These are phyloP conservation scores for Schoenoplectus tabernaemontani DNA, from an alignment of 202 grass and related monocot genomes.

Conservation along the genomic window DNA sequence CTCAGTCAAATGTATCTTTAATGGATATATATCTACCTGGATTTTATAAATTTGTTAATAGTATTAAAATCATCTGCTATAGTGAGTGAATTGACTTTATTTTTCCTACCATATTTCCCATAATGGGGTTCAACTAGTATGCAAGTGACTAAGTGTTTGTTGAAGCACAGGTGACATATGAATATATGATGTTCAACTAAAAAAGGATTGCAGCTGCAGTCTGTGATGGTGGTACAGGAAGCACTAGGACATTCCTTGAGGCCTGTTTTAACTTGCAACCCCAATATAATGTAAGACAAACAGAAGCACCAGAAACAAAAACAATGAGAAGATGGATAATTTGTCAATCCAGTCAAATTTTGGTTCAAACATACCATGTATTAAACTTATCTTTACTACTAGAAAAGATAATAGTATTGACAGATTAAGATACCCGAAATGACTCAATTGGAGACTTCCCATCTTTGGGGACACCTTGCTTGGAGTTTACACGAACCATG, in stretches of 20 bases:
- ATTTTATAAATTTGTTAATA: conserved; percentile 22
- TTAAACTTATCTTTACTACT: background rate
- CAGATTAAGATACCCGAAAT: conserved; percentile 46
- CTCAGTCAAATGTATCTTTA: conserved; percentile 98
- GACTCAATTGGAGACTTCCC: conserved; percentile 78
- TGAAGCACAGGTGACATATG: background rate
- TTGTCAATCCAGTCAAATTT: background rate
- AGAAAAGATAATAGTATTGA: background rate
- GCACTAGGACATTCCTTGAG: background rate
- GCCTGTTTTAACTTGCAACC: background rate
- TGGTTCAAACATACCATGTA: background rate
- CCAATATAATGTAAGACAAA: background rate
- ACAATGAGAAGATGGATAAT: background rate
- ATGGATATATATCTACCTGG: conserved; percentile 96
- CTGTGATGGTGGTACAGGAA: background rate
- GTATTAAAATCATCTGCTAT: background rate
- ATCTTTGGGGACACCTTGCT: conserved; percentile 85
- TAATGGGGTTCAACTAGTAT: background rate
- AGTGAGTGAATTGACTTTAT: background rate
- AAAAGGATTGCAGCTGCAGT: background rate
- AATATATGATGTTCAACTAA: background rate
- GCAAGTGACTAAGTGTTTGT: background rate
- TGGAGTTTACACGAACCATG: conserved; percentile 93
- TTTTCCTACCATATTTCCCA: background rate
- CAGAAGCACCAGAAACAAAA: background rate